Conservation (phyloP, 305 asterid genomes). For the Plantago coronopus region DNA sequence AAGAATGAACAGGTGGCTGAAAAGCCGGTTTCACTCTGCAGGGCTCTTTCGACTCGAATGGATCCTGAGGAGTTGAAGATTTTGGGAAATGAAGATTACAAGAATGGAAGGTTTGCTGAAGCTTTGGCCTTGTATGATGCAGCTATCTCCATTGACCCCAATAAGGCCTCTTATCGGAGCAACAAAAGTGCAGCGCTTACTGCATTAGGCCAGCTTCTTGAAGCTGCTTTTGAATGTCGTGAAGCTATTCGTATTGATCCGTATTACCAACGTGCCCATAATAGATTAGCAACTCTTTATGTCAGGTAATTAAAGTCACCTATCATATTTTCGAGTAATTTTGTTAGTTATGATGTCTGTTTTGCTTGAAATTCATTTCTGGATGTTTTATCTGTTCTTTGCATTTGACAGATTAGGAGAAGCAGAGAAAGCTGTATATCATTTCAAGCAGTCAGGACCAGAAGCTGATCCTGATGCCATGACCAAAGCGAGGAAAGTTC, state of each 20-base stretch:
- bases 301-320: constrained; percentile 45
- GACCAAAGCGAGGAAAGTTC: constrained; percentile 50
- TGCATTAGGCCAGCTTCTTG: constrained; percentile 77
- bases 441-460: constrained; percentile 74
- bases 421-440: constrained; percentile 66
- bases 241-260: constrained; percentile 93
- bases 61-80: constrained; percentile 89
- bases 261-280: constrained; percentile 82
- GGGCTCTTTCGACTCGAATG: constrained; percentile 82
- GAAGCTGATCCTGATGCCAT: constrained; percentile 86
- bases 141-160: constrained; percentile 84
- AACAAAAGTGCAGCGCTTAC: constrained; percentile 93
- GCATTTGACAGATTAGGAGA: constrained; percentile 64
- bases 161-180: constrained; percentile 88
- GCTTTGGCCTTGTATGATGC: constrained; percentile 86
- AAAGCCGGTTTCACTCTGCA: constrained; percentile 57
- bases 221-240: constrained; percentile 83
- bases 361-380: not conserved
- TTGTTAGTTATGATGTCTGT: not conserved
- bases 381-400: not conserved
- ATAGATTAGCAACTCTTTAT: constrained; percentile 70
- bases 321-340: not conserved
- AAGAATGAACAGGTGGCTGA: constrained; percentile 33
- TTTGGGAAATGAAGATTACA: constrained; percentile 86
- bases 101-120: constrained; percentile 86